Evolutionary conservation across 2,329 filamentous ascomycete species (phyloP).

Genomic region (Ascocoryne sarcoides): DNA sequence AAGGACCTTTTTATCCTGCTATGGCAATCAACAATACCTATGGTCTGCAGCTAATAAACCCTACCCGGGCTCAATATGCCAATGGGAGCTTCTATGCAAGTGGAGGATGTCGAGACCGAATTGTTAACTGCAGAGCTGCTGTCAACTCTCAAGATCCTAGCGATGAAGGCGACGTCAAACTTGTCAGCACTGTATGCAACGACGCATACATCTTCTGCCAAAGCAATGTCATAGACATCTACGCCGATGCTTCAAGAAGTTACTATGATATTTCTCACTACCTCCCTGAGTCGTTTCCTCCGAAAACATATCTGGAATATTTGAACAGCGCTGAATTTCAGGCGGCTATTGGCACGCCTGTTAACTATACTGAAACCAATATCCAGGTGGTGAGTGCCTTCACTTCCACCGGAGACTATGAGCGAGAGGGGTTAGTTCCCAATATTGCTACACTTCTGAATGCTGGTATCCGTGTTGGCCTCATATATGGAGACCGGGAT

Average conservation of each 20-base stretch:
- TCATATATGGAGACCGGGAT: constrained; percentile 61
- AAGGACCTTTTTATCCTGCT: constrained; percentile 46
- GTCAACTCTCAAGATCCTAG: constrained; percentile 33
- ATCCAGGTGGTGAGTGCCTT: constrained; percentile 39
- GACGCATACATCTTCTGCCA: constrained; percentile 28
- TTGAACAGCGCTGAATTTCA: constrained; percentile 55
- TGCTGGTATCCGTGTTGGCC: constrained; percentile 56
- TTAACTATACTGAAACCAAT: constrained; percentile 49
- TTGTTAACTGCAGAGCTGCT: constrained; percentile 42
- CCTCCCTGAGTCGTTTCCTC: constrained; percentile 51
- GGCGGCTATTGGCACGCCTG: constrained; percentile 50
- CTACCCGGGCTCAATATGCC: constrained; percentile 39
- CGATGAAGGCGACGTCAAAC: constrained; percentile 31
- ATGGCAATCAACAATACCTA: constrained; percentile 60
- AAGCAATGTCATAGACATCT: constrained; percentile 28
- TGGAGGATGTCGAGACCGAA: constrained; percentile 45
- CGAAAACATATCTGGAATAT: constrained; percentile 52
- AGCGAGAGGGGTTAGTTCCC: constrained; percentile 51
- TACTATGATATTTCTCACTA: constrained; percentile 30
- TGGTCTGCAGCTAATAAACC: constrained; percentile 47
- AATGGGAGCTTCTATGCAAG: constrained; percentile 37
- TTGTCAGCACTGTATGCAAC: constrained; percentile 29
- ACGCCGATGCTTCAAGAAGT: constrained; percentile 27
- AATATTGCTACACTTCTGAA: constrained; percentile 52
- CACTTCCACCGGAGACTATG: constrained; percentile 47